Evolutionary conservation across 768 basidiomycete species (phyloP).

Genomic region (Postia placenta): DNA sequence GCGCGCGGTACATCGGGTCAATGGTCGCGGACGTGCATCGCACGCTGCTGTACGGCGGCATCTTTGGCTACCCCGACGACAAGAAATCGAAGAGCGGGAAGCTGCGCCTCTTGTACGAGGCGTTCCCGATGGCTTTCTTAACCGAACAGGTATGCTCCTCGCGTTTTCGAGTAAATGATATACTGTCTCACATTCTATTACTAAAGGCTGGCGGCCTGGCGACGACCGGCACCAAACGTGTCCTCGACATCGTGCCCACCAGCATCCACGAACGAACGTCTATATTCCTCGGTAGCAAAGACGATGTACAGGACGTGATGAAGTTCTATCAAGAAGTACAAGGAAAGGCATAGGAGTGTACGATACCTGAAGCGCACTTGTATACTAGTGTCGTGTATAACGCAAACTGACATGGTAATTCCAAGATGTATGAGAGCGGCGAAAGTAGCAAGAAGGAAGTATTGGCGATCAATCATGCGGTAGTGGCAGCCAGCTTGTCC

Average conservation of each 20-base stretch:
- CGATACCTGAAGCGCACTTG: not conserved
- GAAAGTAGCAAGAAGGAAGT: not conserved
- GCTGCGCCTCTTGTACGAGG: constrained; percentile 91
- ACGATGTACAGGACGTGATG: constrained; percentile 87
- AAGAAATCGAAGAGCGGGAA: constrained; percentile 98
- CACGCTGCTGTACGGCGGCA: constrained; percentile 94
- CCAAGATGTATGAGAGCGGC: too few species aligned
- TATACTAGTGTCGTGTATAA: too few species aligned
- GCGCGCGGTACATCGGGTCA: constrained; percentile 90
- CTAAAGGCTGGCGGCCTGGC: constrained; percentile 89
- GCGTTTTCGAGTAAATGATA: not conserved
- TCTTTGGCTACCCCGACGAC: constrained; percentile 97
- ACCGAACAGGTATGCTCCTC: constrained; percentile 68
- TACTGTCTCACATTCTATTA: not conserved
- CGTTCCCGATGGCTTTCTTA: constrained; percentile 95
- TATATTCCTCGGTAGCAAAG: constrained; percentile 89
- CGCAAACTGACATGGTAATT: too few species aligned
- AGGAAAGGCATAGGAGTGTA: constrained; percentile 9
- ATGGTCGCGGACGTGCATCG: constrained; percentile 99
- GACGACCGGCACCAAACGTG: constrained; percentile 90
- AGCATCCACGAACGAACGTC: constrained; percentile 88
- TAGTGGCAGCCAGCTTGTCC: constrained; percentile 29
- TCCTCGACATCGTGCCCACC: constrained; percentile 86
- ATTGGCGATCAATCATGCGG: constrained; percentile 12
- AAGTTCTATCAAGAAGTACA: constrained; percentile 64